Conservation (phyloP, 2,329 filamentous ascomycete genomes). For the Calcarisporium arbuscula region DNA sequence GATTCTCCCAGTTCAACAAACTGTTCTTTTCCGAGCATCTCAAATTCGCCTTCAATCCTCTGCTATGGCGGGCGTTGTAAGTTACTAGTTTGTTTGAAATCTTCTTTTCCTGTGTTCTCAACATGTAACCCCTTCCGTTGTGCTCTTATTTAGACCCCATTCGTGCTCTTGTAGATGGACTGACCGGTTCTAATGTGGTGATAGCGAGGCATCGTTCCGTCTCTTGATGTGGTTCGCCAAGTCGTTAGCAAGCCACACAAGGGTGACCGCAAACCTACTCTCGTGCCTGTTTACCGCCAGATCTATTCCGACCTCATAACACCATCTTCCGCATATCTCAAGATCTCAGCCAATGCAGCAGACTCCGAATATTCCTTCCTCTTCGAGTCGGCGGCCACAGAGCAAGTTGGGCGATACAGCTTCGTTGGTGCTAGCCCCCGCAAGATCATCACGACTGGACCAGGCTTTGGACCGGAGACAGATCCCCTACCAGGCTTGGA, state of each 20-base stretch:
- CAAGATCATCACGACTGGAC: slow-evolving; percentile 82
- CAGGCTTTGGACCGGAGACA: slow-evolving; percentile 74
- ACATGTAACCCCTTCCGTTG: not conserved
- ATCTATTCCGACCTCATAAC: slow-evolving; percentile 91
- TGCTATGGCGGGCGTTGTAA: slow-evolving; percentile 23
- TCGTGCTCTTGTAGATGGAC: not conserved
- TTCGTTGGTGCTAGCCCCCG: slow-evolving; percentile 78
- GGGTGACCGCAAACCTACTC: slow-evolving; percentile 47
- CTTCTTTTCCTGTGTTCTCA: not conserved
- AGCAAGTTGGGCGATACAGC: slow-evolving; percentile 90
- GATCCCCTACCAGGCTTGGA: slow-evolving; percentile 83
- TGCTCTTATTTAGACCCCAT: slow-evolving; percentile 7
- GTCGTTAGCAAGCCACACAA: slow-evolving; percentile 31
- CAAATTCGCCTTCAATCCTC: not conserved
- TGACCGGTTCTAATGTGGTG: slow-evolving; percentile 4
- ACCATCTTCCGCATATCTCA: slow-evolving; percentile 90
- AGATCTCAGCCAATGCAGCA: slow-evolving; percentile 66
- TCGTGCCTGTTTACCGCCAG: slow-evolving; percentile 76
- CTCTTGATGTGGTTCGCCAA: slow-evolving; percentile 39
- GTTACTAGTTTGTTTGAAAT: slow-evolving; percentile 6
- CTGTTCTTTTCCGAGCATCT: not conserved
- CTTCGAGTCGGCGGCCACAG: slow-evolving; percentile 91
- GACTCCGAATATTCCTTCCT: slow-evolving; percentile 79
- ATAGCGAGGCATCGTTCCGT: slow-evolving; percentile 37
- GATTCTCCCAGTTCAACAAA: too few species aligned